A percentile compares a stretch with the other conserved stretches of the same genome.
Evolutionary conservation across 1,284 basidiomycete species (phyloP).

Genomic region (Thecaphora thlaspeos): DNA sequence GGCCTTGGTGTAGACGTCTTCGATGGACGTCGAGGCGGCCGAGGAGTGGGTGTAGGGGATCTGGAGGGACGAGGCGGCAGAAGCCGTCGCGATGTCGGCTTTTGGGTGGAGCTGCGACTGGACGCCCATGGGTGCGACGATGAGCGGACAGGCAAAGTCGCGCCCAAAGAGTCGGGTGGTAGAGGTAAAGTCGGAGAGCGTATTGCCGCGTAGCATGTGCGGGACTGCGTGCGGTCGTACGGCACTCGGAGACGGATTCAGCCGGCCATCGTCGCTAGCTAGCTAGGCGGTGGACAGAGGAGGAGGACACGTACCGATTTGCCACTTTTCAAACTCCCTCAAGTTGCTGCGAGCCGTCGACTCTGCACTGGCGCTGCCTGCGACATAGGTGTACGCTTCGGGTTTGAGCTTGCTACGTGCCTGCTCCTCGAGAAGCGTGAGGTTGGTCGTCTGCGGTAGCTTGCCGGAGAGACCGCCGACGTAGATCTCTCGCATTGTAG

Average conservation of each 20-base stretch:
- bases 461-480: slow-evolving; percentile 28
- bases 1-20: slow-evolving; percentile 29
- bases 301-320: slow-evolving; percentile 25
- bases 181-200: slow-evolving; percentile 25
- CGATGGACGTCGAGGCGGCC: slow-evolving; percentile 36
- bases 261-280: too few species aligned
- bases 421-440: slow-evolving; percentile 28
- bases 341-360: slow-evolving; percentile 33
- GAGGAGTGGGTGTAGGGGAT: slow-evolving; percentile 44
- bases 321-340: slow-evolving; percentile 32
- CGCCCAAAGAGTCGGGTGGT: slow-evolving; percentile 32
- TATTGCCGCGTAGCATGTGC: slow-evolving; percentile 31
- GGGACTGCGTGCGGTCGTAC: slow-evolving; percentile 15
- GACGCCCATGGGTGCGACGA: slow-evolving; percentile 48
- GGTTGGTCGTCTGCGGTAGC: slow-evolving; percentile 28
- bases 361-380: slow-evolving; percentile 42
- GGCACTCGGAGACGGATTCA: too few species aligned
- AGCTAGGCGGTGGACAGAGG: not conserved
- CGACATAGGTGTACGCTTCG: slow-evolving; percentile 46
- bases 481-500: slow-evolving; percentile 45
- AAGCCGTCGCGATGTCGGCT: slow-evolving; percentile 36
- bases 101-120: slow-evolving; percentile 35
- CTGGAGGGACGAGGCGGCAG: slow-evolving; percentile 27
- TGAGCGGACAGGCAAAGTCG: slow-evolving; percentile 37
- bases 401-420: slow-evolving; percentile 30